Conservation (phyloP, 202 grass and related monocot species). For the Carex arenaria region DNA sequence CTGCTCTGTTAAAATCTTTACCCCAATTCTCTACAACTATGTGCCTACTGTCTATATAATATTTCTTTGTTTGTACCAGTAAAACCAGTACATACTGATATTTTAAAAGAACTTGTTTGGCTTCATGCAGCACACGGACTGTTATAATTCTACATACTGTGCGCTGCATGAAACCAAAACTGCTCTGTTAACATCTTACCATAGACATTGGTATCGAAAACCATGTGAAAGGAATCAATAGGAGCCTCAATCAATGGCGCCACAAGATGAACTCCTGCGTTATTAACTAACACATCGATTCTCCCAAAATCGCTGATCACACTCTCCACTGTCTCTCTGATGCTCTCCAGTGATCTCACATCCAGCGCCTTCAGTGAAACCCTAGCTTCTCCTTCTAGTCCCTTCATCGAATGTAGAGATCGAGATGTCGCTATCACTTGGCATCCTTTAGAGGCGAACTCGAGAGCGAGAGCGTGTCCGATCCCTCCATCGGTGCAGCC, state of each 20-base stretch:
- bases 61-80: too few species aligned
- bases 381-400: constrained; percentile 38
- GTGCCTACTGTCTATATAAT: too few species aligned
- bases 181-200: constrained; percentile 11
- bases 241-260: constrained; percentile 76
- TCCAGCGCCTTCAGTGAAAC: constrained; percentile 59
- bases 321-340: constrained; percentile 30
- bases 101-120: too few species aligned
- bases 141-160: too few species aligned
- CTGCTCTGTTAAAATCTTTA: too few species aligned
- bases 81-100: too few species aligned
- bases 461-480: constrained; percentile 53
- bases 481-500: constrained; percentile 87
- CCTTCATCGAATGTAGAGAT: constrained; percentile 59
- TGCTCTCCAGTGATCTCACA: constrained; percentile 58
- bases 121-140: too few species aligned
- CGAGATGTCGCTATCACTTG: constrained; percentile 69
- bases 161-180: too few species aligned
- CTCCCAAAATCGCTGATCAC: constrained; percentile 39
- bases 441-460: constrained; percentile 61
- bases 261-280: constrained; percentile 84
- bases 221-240: constrained; percentile 51
- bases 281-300: constrained; percentile 94
- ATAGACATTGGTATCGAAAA: constrained; percentile 82
- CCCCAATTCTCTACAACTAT: too few species aligned